These are phyloP conservation scores for Neofusicoccum ribis DNA, from an alignment of 2,329 filamentous ascomycete genomes.

Conservation along the genomic window DNA sequence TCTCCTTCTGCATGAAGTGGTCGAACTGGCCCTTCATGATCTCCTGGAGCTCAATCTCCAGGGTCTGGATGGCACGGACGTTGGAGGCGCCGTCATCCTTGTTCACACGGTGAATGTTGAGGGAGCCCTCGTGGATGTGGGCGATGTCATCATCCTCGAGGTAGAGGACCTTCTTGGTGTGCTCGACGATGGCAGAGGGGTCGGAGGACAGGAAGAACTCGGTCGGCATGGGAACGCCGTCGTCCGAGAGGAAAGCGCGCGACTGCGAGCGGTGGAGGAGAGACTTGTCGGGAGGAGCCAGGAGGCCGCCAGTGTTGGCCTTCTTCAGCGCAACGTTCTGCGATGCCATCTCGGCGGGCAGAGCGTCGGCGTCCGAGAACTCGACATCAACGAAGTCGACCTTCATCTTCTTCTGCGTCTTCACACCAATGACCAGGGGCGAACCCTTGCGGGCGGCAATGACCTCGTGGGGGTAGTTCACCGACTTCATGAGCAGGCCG, in stretches of 20 bases:
- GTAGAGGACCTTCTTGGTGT: slow-evolving; percentile 99
- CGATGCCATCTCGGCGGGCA: slow-evolving; percentile 90
- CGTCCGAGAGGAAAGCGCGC: slow-evolving; percentile 96
- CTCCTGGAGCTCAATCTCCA: slow-evolving; percentile 98
- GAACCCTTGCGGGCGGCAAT: slow-evolving; percentile 98
- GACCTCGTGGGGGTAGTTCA: slow-evolving; percentile 97
- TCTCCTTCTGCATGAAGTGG: slow-evolving; percentile 99
- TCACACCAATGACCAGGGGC: slow-evolving; percentile 93
- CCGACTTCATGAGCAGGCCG: slow-evolving; percentile 94
- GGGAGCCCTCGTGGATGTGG: slow-evolving; percentile 97
- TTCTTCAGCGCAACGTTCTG: slow-evolving; percentile 98
- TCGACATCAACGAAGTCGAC: slow-evolving; percentile 99
- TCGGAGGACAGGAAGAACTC: slow-evolving; percentile 99
- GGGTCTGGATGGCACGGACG: slow-evolving; percentile 95
- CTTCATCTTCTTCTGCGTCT: slow-evolving; percentile 99
- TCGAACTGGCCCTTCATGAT: slow-evolving; percentile 99
- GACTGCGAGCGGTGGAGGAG: slow-evolving; percentile 98
- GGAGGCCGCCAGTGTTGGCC: slow-evolving; percentile 48
- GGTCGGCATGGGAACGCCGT: slow-evolving; percentile 94
- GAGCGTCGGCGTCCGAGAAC: slow-evolving; percentile 78
- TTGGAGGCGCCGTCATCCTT: slow-evolving; percentile 97
- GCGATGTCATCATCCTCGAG: slow-evolving; percentile 99
- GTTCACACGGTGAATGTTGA: slow-evolving; percentile 97
- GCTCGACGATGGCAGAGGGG: slow-evolving; percentile 96
- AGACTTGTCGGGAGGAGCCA: slow-evolving; percentile 94